Evolutionary conservation across 345 rosid species (phyloP).

Genomic region (Brassica incana): DNA sequence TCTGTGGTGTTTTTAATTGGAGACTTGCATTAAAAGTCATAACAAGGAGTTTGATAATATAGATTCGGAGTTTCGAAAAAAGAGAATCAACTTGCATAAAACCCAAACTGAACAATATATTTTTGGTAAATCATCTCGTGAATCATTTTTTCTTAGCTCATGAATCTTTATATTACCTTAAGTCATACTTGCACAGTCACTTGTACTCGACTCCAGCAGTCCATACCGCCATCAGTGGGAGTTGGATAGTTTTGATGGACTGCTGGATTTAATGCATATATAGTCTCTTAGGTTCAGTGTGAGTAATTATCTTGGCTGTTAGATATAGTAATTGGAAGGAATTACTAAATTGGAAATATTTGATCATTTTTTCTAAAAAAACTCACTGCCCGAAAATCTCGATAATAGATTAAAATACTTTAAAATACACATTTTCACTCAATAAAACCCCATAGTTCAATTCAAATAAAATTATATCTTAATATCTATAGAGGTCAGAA

Average conservation of each 20-base stretch:
- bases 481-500: neutral
- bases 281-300: neutral
- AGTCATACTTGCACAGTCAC: constrained; percentile 31
- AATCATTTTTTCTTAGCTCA: neutral
- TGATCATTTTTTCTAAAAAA: neutral
- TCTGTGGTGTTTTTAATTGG: neutral
- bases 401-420: neutral
- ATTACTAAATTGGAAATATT: neutral
- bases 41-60: neutral
- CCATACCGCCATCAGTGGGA: neutral
- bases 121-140: neutral
- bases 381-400: neutral
- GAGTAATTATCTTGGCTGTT: neutral
- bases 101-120: neutral
- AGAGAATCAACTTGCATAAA: neutral
- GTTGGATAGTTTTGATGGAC: neutral
- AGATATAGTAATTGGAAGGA: neutral
- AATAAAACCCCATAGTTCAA: neutral
- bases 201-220: constrained; percentile 52
- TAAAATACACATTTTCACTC: neutral
- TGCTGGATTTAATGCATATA: neutral
- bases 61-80: neutral
- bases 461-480: too few relatives aligned
- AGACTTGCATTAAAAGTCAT: constrained; percentile 2
- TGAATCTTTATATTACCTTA: neutral